A percentile compares a stretch with the other conserved stretches of the same genome.
Conservation (phyloP, 345 rosid species). For the Camelina hispida region DNA sequence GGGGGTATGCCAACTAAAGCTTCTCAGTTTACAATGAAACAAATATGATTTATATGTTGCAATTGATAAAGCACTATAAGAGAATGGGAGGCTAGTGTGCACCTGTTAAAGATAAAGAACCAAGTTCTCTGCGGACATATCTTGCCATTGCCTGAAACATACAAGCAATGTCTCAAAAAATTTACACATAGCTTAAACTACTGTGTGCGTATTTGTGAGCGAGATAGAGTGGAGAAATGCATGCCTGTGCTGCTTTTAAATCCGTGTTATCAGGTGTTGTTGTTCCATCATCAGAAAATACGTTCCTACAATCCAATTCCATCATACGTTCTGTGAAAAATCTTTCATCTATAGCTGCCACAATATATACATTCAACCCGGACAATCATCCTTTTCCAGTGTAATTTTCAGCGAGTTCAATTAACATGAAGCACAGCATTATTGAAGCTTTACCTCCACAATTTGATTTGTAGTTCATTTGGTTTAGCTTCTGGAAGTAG, state of each 20-base stretch:
- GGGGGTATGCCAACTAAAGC: conserved; percentile 3
- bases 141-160: conserved; percentile 86
- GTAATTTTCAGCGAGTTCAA: neutral
- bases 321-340: conserved; percentile 20
- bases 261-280: conserved; percentile 66
- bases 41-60: conserved; percentile 2
- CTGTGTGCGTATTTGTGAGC: conserved; percentile 15
- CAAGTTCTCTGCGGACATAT: conserved; percentile 80
- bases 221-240: conserved; percentile 30
- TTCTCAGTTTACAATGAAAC: conserved; percentile 13
- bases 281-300: conserved; percentile 83
- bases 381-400: neutral
- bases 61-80: conserved; percentile 13
- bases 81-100: conserved; percentile 6
- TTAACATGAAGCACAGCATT: neutral
- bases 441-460: conserved; percentile 73
- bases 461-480: conserved; percentile 63
- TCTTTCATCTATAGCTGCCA: conserved; percentile 12
- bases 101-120: conserved; percentile 89
- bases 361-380: conserved; percentile 13
- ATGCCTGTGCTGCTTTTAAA: conserved; percentile 71
- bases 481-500: conserved; percentile 84
- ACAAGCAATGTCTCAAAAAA: conserved; percentile 27
- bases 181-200: conserved; percentile 6
- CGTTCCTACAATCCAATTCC: conserved; percentile 63